Evolutionary conservation across 495 filamentous ascomycete genomes (phyloP).

Genomic region (Hyaloscypha finlandica): DNA sequence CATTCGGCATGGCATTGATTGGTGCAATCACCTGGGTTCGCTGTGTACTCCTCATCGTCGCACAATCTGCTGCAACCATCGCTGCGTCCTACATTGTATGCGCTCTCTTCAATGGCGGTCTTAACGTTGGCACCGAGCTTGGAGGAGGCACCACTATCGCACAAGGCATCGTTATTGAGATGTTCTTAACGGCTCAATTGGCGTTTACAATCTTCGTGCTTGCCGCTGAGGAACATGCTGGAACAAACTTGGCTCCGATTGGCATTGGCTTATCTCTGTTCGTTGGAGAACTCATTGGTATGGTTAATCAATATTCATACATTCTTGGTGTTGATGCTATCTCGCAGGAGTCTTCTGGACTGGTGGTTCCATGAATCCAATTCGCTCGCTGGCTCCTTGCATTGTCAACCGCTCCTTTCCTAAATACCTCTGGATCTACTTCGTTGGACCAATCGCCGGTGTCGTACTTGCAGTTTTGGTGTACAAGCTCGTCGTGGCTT

Average conservation of each 20-base stretch:
- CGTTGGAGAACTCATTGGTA: slow-evolving; percentile 50
- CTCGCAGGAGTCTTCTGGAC: slow-evolving; percentile 65
- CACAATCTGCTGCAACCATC: slow-evolving; percentile 60
- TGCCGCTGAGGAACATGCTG: slow-evolving; percentile 58
- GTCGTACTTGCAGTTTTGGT: slow-evolving; percentile 65
- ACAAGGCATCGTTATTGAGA: slow-evolving; percentile 58
- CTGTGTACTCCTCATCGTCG: slow-evolving; percentile 48
- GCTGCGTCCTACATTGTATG: slow-evolving; percentile 54
- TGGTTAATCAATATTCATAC: background rate
- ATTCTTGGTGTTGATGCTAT: slow-evolving; percentile 1
- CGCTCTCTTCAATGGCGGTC: slow-evolving; percentile 51
- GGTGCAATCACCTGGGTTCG: slow-evolving; percentile 55
- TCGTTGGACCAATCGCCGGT: slow-evolving; percentile 58
- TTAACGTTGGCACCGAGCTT: slow-evolving; percentile 48
- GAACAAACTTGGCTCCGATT: slow-evolving; percentile 52
- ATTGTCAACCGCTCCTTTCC: slow-evolving; percentile 66
- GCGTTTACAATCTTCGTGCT: slow-evolving; percentile 60
- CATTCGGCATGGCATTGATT: slow-evolving; percentile 57
- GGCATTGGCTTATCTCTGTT: slow-evolving; percentile 57
- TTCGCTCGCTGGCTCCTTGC: slow-evolving; percentile 70
- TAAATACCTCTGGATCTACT: slow-evolving; percentile 73
- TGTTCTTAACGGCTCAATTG: slow-evolving; percentile 53
- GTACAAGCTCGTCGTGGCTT: slow-evolving; percentile 63
- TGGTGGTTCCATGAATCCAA: slow-evolving; percentile 72
- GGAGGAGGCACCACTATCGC: slow-evolving; percentile 42